Evolutionary conservation across 768 basidiomycete genomes (phyloP).

Genomic region (Leucocoprinus sp.): DNA sequence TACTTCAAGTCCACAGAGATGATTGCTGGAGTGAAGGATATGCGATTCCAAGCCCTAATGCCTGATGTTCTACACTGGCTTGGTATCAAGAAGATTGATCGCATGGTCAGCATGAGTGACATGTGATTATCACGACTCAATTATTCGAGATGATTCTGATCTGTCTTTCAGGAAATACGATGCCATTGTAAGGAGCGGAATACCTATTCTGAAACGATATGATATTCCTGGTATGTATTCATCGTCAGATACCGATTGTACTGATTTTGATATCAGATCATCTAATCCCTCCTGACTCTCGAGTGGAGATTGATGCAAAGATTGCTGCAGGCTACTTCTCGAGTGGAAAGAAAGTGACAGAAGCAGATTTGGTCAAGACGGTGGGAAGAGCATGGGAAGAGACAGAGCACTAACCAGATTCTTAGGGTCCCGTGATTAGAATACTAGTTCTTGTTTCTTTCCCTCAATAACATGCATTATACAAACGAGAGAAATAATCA

Average conservation of each 20-base stretch:
- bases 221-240: slow-evolving; percentile 66
- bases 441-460: neutral
- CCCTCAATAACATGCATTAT: too few relatives aligned
- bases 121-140: slow-evolving; percentile 37
- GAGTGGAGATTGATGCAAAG: slow-evolving; percentile 96
- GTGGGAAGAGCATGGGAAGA: slow-evolving; percentile 90
- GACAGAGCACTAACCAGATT: slow-evolving; percentile 58
- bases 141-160: neutral
- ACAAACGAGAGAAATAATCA: neutral
- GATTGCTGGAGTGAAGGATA: slow-evolving; percentile 92
- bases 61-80: slow-evolving; percentile 95
- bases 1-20: slow-evolving; percentile 94
- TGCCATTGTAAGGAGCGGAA: slow-evolving; percentile 85
- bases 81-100: slow-evolving; percentile 83
- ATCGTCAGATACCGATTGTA: neutral
- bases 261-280: slow-evolving; percentile 40
- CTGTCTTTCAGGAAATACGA: slow-evolving; percentile 73
- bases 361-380: slow-evolving; percentile 77
- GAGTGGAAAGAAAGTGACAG: slow-evolving; percentile 64
- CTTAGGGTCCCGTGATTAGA: neutral
- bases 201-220: slow-evolving; percentile 72
- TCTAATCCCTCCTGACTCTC: slow-evolving; percentile 82
- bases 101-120: slow-evolving; percentile 87
- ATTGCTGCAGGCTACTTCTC: slow-evolving; percentile 92
- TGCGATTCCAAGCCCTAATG: slow-evolving; percentile 94